Conservation (phyloP, 2,329 filamentous ascomycete species). For the Penicillium sp. region DNA sequence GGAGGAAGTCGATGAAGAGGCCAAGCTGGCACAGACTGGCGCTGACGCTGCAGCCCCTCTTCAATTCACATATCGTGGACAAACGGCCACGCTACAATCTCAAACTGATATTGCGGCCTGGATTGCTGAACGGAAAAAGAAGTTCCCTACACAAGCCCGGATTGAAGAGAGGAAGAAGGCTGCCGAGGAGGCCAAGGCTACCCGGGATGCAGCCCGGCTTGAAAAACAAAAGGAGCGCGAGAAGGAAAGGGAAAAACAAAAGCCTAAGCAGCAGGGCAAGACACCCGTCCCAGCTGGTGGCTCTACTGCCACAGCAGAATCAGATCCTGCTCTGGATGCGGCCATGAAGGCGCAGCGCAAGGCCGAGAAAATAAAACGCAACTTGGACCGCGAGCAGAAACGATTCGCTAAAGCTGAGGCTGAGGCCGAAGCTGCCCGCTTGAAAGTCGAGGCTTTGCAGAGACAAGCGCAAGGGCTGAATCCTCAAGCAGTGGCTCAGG, state of each 20-base stretch:
- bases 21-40: constrained; percentile 30
- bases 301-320: constrained; percentile 13
- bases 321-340: constrained; percentile 26
- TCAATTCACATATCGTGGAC: constrained; percentile 53
- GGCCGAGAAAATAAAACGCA: constrained; percentile 38
- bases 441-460: constrained; percentile 29
- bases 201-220: constrained; percentile 33
- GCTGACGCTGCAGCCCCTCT: constrained; percentile 24
- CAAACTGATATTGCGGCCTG: constrained; percentile 68
- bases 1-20: constrained; percentile 43
- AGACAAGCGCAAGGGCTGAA: constrained; percentile 15
- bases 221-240: constrained; percentile 36
- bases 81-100: constrained; percentile 48
- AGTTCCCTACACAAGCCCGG: constrained; percentile 72
- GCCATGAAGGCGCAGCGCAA: constrained; percentile 34
- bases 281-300: constrained; percentile 14
- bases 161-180: constrained; percentile 57
- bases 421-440: constrained; percentile 35
- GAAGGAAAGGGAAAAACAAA: constrained; percentile 28
- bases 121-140: constrained; percentile 71
- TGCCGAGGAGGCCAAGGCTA: constrained; percentile 56
- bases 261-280: constrained; percentile 10
- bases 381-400: constrained; percentile 61
- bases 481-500: background rate
- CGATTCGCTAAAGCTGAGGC: constrained; percentile 42